These are phyloP conservation scores for Geotrichum australiense DNA, from an alignment of 1,139 yeast genomes.

Conservation along the genomic window DNA sequence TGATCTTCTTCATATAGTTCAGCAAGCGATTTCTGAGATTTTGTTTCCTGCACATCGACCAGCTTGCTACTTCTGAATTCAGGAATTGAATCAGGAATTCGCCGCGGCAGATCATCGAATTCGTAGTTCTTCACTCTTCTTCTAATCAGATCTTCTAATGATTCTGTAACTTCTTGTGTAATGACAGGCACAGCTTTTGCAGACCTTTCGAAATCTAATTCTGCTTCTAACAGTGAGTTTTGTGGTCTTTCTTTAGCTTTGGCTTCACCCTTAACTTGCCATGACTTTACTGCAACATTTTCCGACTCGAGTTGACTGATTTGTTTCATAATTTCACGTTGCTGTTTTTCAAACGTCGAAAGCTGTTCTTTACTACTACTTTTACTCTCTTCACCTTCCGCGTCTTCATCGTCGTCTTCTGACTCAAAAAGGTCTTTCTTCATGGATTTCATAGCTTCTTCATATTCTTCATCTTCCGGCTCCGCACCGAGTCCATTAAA, in stretches of 20 bases:
- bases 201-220: conserved; percentile 64
- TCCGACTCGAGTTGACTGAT: conserved; percentile 76
- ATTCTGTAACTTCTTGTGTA: conserved; percentile 79
- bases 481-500: conserved; percentile 55
- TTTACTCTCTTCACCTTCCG: conserved; percentile 32
- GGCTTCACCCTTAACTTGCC: conserved; percentile 95
- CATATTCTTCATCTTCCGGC: conserved; percentile 46
- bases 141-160: conserved; percentile 81
- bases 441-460: conserved; percentile 47
- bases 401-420: conserved; percentile 35
- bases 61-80: conserved; percentile 46
- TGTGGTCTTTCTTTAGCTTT: conserved; percentile 72
- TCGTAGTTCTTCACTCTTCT: conserved; percentile 66
- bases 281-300: conserved; percentile 80
- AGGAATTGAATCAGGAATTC: conserved; percentile 52
- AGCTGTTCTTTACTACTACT: conserved; percentile 37
- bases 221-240: conserved; percentile 64
- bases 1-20: conserved; percentile 87
- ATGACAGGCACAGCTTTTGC: conserved; percentile 88
- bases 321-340: conserved; percentile 64
- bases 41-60: conserved; percentile 72
- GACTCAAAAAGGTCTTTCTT: conserved; percentile 52
- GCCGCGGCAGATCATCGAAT: conserved; percentile 78
- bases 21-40: conserved; percentile 82
- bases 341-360: conserved; percentile 82